Evolutionary conservation across 306 rosid genomes (phyloP).

Genomic region (Vachellia collinsii): DNA sequence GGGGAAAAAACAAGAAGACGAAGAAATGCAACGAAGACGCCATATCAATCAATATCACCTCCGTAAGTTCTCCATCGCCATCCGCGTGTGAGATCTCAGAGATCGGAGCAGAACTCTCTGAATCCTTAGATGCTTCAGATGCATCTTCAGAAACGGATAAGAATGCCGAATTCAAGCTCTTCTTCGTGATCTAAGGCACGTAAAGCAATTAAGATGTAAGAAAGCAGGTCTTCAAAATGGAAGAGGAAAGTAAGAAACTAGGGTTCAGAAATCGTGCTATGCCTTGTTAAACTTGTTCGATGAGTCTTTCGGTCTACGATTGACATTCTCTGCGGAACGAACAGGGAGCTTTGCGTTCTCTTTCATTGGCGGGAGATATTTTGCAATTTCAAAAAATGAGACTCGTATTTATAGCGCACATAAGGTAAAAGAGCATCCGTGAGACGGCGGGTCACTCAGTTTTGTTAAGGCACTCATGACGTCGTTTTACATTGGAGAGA

Average conservation of each 20-base stretch:
- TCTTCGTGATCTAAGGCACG: conserved; percentile 35
- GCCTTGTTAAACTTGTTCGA: conserved; percentile 16
- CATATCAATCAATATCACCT: conserved; percentile 13
- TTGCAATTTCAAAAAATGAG: not conserved
- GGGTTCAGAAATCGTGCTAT: not conserved
- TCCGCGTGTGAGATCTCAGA: conserved; percentile 31
- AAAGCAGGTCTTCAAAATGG: not conserved
- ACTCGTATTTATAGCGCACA: not conserved
- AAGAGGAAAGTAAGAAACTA: not conserved
- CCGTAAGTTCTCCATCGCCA: conserved; percentile 28
- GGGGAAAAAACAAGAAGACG: no score
- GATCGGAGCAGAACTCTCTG: not conserved
- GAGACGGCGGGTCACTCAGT: no score
- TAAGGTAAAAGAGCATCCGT: not conserved
- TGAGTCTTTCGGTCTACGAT: conserved; percentile 30
- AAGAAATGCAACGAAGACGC: not conserved
- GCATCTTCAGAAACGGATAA: conserved; percentile 32
- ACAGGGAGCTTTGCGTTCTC: not conserved
- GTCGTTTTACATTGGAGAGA: no score
- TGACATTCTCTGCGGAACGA: not conserved
- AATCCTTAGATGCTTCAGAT: not conserved
- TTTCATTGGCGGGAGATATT: conserved; percentile 24
- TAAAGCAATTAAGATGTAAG: not conserved
- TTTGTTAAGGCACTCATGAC: no score
- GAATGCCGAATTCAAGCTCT: conserved; percentile 38